Percentiles rank a stretch among this genome's conserved stretches.
phyloP scores from a whole-genome alignment of 1,139 yeast genomes.

The Candida anutae region DNA sequence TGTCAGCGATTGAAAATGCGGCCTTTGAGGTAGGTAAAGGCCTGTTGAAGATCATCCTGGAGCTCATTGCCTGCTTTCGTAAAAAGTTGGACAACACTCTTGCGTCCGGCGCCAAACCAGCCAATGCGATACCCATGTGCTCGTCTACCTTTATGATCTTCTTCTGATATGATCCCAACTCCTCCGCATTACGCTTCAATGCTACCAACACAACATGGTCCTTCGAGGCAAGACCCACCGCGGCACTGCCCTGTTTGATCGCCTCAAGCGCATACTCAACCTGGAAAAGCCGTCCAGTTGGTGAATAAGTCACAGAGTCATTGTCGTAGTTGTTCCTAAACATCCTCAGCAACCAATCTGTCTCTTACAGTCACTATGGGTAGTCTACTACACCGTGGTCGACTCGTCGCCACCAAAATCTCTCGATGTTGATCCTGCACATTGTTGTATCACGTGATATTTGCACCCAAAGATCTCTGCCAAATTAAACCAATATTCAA shows the following conservation, averaged over 20 bases:
- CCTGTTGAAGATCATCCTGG: constrained; percentile 78
- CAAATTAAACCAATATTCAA: no score
- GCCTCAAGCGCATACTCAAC: constrained; percentile 96
- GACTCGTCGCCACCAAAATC: no score
- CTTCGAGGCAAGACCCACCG: constrained; percentile 85
- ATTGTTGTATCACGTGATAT: no score
- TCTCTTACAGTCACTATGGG: neutral
- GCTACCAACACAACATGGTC: constrained; percentile 89
- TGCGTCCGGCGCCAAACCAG: constrained; percentile 98
- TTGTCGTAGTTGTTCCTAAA: constrained; percentile 97
- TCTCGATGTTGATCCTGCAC: no score
- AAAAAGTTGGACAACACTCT: constrained; percentile 82
- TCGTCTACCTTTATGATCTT: constrained; percentile 86
- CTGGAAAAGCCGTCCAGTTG: constrained; percentile 94
- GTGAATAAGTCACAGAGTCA: constrained; percentile 95
- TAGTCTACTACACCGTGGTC: no score
- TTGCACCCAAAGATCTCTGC: no score
- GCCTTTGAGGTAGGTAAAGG: constrained; percentile 85
- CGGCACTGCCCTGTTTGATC: constrained; percentile 95
- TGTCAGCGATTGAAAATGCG: constrained; percentile 82
- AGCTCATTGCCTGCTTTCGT: constrained; percentile 87
- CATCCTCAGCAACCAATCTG: constrained; percentile 22
- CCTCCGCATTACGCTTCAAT: constrained; percentile 92
- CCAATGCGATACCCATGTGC: constrained; percentile 90
- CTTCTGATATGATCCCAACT: constrained; percentile 92